Base-by-base conservation (phyloP, 1,284 basidiomycete genomes). In the Ceratorhiza oryzae-sativae region DNA sequence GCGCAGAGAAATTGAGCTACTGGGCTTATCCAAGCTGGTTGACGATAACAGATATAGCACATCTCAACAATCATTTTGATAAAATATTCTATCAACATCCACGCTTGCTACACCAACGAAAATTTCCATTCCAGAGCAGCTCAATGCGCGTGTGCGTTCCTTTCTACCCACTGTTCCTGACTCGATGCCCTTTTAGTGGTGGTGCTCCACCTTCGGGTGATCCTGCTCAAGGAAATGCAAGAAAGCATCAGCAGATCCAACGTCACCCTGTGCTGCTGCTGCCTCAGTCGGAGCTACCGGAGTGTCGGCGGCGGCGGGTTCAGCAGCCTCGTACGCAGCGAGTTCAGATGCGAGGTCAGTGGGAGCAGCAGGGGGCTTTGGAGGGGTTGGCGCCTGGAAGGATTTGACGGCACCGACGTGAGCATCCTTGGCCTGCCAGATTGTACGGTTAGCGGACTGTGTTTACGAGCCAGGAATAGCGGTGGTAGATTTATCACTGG, bases 341-440 rank as follows among this genome's bases (percentile, higher is more conserved):
- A 95, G 87, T 77, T 94, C 92, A n/a, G 88, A 80, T 23, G 93
- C 91, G 76, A 95, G 87, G 81, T 95, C 90, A 67, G 86, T 79
- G 59, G 94, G 92, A 71, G 94, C 84, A 13, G 86, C 79, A 9
- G 93, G 93, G 1, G 87, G 81, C 72, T 87, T 83, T 67, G 94
- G 94, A 25, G 86, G 79, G 23, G 88, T 80, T 5, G 94, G 94
- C 23, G 87, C 79, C 36, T 86, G 79, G 85, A 89, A 94, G 56
- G 85, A 77, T 82, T 94, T 94, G 74, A 95, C 94, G 72, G 80
- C 83, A 72, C 91, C 90, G 76, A 93, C 87, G 81, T 94, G 92
- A 63, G 93, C 93, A 81, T 95, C 91, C 81, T 91, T 89, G 75
- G 88, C 86, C 93, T 95, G 76, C 20, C 15, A 18, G 13, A 23